Evolutionary conservation across 192 early-diverging fungal genomes (phyloP).

Genomic region (Coemansia sp.): DNA sequence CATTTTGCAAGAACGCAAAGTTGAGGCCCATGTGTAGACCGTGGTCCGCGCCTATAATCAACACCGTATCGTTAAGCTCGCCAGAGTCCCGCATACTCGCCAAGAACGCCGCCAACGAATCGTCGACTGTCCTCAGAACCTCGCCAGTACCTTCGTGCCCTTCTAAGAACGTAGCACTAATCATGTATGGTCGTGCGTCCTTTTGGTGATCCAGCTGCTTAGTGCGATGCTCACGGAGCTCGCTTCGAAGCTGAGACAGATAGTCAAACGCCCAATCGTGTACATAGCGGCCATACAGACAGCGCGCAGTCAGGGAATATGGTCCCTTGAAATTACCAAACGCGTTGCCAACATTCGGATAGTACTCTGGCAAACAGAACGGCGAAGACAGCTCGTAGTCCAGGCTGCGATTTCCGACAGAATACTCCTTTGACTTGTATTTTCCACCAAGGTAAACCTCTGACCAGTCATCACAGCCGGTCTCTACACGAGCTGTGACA

Average conservation of each 20-base stretch:
- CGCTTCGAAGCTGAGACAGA: slow-evolving; percentile 31
- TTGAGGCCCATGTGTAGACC: slow-evolving; percentile 54
- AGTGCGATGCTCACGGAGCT: slow-evolving; percentile 11
- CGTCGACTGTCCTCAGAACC: slow-evolving; percentile 41
- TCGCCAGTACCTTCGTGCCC: slow-evolving; percentile 54
- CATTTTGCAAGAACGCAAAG: slow-evolving; percentile 45
- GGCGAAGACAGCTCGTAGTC: slow-evolving; percentile 62
- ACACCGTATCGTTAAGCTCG: slow-evolving; percentile 44
- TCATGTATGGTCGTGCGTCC: slow-evolving; percentile 38
- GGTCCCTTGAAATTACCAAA: slow-evolving; percentile 61
- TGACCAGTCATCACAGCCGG: slow-evolving; percentile 60
- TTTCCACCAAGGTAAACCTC: slow-evolving; percentile 41
- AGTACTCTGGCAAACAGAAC: slow-evolving; percentile 62
- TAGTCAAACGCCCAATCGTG: slow-evolving; percentile 54
- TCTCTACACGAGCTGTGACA: slow-evolving; percentile 57
- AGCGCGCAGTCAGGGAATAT: slow-evolving; percentile 41
- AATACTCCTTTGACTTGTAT: slow-evolving; percentile 26
- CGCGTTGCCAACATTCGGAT: slow-evolving; percentile 48
- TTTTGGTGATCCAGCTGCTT: neutral
- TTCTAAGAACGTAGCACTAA: slow-evolving; percentile 35
- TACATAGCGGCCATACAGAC: slow-evolving; percentile 45
- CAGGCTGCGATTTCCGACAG: slow-evolving; percentile 38
- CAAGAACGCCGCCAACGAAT: slow-evolving; percentile 29
- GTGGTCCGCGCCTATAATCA: slow-evolving; percentile 42
- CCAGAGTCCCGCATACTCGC: slow-evolving; percentile 34